Conservation (phyloP, 768 basidiomycete genomes). For the Agrocybe pediades region DNA sequence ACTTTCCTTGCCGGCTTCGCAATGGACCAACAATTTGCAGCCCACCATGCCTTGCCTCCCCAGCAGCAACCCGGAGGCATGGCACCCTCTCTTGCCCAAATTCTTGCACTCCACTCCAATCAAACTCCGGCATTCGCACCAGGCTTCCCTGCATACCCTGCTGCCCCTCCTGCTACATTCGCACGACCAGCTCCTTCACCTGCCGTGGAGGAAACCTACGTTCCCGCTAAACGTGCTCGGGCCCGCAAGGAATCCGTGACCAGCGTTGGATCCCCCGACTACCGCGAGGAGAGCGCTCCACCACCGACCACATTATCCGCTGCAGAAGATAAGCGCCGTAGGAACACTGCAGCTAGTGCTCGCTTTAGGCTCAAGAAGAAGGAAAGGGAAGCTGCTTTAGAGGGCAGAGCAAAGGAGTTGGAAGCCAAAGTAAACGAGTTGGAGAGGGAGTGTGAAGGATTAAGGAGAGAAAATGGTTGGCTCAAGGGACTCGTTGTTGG, state of each 20-base stretch:
- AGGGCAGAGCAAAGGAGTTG: slow-evolving; percentile 82
- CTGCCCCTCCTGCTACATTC: slow-evolving; percentile 23
- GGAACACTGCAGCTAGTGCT: slow-evolving; percentile 92
- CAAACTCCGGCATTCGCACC: slow-evolving; percentile 22
- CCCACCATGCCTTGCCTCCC: slow-evolving; percentile 29
- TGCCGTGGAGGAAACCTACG: slow-evolving; percentile 33
- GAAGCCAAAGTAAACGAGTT: slow-evolving; percentile 77
- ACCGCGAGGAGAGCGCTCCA: slow-evolving; percentile 24
- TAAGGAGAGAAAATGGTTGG: slow-evolving; percentile 91
- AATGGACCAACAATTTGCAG: slow-evolving; percentile 10
- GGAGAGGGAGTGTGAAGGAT: slow-evolving; percentile 88
- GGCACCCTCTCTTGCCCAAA: slow-evolving; percentile 67
- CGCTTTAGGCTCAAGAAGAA: slow-evolving; percentile 97
- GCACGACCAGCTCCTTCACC: slow-evolving; percentile 19
- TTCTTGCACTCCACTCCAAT: slow-evolving; percentile 62
- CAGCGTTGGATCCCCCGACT: slow-evolving; percentile 32
- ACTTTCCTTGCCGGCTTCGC: slow-evolving; percentile 31
- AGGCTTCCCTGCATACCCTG: slow-evolving; percentile 20
- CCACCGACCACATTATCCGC: slow-evolving; percentile 41
- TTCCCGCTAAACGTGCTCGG: slow-evolving; percentile 56
- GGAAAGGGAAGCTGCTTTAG: slow-evolving; percentile 88
- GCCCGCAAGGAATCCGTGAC: slow-evolving; percentile 51
- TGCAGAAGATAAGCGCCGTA: slow-evolving; percentile 87
- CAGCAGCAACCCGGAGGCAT: slow-evolving; percentile 33
- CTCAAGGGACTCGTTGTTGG: slow-evolving; percentile 88